Evolutionary conservation across 1,139 yeast genomes (phyloP).

Genomic region (Suhomyces atakaporum): DNA sequence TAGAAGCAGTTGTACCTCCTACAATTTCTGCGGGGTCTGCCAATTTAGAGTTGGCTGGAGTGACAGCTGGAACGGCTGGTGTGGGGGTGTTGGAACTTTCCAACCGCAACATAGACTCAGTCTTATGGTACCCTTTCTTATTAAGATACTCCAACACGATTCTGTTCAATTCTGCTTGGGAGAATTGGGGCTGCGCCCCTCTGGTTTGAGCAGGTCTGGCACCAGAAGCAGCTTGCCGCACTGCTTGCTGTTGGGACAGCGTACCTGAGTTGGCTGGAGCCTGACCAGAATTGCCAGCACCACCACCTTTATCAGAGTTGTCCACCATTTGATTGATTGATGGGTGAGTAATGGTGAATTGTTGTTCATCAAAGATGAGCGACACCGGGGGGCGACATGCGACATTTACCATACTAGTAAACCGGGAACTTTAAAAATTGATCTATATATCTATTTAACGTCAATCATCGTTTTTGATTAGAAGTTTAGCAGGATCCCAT

Average conservation of each 20-base stretch:
- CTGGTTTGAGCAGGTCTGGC: conserved; percentile 18
- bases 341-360: background rate
- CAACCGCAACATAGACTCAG: conserved; percentile 90
- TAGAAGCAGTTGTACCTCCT: conserved; percentile 25
- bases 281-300: conserved; percentile 3
- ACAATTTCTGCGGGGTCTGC: conserved; percentile 39
- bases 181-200: conserved; percentile 40
- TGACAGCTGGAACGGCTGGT: conserved; percentile 53
- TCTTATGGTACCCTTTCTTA: conserved; percentile 90
- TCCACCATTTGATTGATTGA: conserved; percentile 4
- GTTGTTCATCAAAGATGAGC: no score
- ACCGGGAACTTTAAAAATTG: background rate
- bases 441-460: background rate
- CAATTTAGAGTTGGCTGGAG: conserved; percentile 45
- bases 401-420: conserved; percentile 4
- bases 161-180: conserved; percentile 81
- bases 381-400: no score
- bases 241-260: conserved; percentile 10
- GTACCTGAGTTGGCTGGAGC: conserved; percentile 10
- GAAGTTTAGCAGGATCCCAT: conserved; percentile 87
- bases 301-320: conserved; percentile 6
- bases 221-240: conserved; percentile 8
- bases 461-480: conserved; percentile 1
- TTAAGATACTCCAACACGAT: conserved; percentile 89
- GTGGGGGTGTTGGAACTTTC: conserved; percentile 77